These are phyloP conservation scores for Apiospora pterosperma DNA, from an alignment of 2,329 filamentous ascomycete species.

Conservation along the genomic window DNA sequence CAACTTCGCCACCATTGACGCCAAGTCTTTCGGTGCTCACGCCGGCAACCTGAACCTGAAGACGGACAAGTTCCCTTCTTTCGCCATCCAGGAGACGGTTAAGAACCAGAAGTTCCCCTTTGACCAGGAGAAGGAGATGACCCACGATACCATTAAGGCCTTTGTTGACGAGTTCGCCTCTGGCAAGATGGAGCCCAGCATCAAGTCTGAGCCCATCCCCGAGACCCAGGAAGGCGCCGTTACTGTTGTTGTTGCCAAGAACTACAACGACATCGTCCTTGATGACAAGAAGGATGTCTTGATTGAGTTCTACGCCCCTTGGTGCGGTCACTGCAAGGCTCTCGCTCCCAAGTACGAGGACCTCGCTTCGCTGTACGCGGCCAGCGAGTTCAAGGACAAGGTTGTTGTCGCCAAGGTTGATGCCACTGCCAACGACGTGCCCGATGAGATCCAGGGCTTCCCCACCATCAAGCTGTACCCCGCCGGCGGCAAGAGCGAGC, in stretches of 20 bases:
- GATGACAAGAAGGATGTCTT: conserved; percentile 96
- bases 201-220: conserved; percentile 97
- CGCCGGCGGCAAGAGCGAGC: conserved; percentile 80
- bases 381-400: conserved; percentile 75
- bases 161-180: conserved; percentile 84
- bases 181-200: conserved; percentile 89
- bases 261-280: conserved; percentile 86
- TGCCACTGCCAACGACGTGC: conserved; percentile 92
- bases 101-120: conserved; percentile 98
- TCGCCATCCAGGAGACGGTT: conserved; percentile 91
- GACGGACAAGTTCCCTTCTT: conserved; percentile 90
- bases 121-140: conserved; percentile 79
- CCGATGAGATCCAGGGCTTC: conserved; percentile 96
- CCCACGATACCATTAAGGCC: conserved; percentile 63
- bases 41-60: conserved; percentile 96
- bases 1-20: conserved; percentile 98
- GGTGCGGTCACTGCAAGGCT: conserved; percentile 99
- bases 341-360: conserved; percentile 96
- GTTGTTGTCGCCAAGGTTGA: conserved; percentile 97
- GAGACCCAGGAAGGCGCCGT: conserved; percentile 91
- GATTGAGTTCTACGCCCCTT: conserved; percentile 97
- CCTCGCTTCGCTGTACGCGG: conserved; percentile 73
- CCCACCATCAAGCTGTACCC: conserved; percentile 98
- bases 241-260: conserved; percentile 85
- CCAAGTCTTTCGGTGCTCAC: conserved; percentile 89